Evolutionary conservation across 2,329 filamentous ascomycete genomes (phyloP).

Genomic region (Massarina eburnea): DNA sequence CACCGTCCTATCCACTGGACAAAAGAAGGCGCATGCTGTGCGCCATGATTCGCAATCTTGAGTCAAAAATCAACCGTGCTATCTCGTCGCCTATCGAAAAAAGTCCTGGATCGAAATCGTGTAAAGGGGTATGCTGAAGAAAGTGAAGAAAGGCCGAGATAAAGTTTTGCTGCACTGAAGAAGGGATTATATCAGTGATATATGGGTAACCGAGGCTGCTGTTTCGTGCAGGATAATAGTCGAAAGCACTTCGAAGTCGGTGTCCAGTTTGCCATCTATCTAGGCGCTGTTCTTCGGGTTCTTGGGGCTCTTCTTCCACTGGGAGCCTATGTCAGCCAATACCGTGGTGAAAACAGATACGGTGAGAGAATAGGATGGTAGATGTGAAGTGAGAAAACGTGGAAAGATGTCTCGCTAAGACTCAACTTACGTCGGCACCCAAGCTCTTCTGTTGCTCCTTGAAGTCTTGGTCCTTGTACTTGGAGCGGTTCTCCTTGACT

Average conservation of each 20-base stretch:
- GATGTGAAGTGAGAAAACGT: not conserved
- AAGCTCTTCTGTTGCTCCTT: conserved; percentile 41
- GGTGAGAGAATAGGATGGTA: not conserved
- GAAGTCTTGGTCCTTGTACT: conserved; percentile 38
- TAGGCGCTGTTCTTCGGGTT: conserved; percentile 38
- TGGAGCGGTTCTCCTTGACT: conserved; percentile 40
- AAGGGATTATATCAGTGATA: no score
- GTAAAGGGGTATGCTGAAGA: not conserved
- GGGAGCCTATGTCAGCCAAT: conserved; percentile 10
- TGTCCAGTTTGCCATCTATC: not conserved
- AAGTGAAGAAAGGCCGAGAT: not conserved
- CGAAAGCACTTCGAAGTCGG: no score
- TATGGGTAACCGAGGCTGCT: no score
- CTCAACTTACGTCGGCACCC: conserved; percentile 33
- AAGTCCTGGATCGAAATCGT: not conserved
- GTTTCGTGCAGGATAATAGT: no score
- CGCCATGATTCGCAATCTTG: conserved; percentile 1
- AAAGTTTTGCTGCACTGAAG: not conserved
- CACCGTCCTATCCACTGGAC: conserved; percentile 5
- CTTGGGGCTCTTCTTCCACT: conserved; percentile 41
- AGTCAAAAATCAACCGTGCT: not conserved
- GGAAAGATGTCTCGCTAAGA: no score
- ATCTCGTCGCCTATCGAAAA: not conserved
- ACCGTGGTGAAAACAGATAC: not conserved
- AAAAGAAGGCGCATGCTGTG: not conserved